A percentile compares a stretch with the other conserved stretches of the same genome.
These are phyloP conservation scores for Penicillium sp. DNA, from an alignment of 2,329 filamentous ascomycete genomes.

Conservation along the genomic window DNA sequence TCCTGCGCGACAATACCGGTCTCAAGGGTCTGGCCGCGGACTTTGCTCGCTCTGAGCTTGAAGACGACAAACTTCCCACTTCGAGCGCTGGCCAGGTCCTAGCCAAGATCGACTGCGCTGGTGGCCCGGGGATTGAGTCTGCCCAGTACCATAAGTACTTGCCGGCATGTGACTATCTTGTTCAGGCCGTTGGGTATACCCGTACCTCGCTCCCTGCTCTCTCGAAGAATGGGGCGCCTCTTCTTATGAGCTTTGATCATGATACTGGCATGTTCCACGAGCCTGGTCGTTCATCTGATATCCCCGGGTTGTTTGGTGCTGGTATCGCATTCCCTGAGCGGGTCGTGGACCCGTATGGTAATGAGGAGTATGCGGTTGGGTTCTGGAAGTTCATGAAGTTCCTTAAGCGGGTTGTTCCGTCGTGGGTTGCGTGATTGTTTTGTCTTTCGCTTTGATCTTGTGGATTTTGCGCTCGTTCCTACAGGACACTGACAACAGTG, in stretches of 20 bases:
- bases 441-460: not conserved
- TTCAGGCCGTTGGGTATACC: constrained; percentile 60
- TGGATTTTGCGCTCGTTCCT: not conserved
- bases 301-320: constrained; percentile 58
- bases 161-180: constrained; percentile 51
- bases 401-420: constrained; percentile 53
- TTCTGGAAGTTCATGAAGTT: constrained; percentile 67
- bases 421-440: constrained; percentile 40
- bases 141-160: constrained; percentile 48
- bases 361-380: constrained; percentile 61
- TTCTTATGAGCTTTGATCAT: constrained; percentile 32
- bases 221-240: constrained; percentile 30
- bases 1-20: constrained; percentile 63
- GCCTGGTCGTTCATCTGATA: constrained; percentile 32
- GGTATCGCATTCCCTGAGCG: constrained; percentile 63
- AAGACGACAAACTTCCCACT: constrained; percentile 48
- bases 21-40: constrained; percentile 60
- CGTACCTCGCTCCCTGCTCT: constrained; percentile 51
- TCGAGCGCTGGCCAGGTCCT: constrained; percentile 50
- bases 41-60: constrained; percentile 59
- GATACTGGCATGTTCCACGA: constrained; percentile 50
- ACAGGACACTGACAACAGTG: not conserved
- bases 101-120: constrained; percentile 46
- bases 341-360: constrained; percentile 59
- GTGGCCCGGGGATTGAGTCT: constrained; percentile 38